Evolutionary conservation across 2,329 filamentous ascomycete genomes (phyloP).

Genomic region (Ophiostoma ulmi): DNA sequence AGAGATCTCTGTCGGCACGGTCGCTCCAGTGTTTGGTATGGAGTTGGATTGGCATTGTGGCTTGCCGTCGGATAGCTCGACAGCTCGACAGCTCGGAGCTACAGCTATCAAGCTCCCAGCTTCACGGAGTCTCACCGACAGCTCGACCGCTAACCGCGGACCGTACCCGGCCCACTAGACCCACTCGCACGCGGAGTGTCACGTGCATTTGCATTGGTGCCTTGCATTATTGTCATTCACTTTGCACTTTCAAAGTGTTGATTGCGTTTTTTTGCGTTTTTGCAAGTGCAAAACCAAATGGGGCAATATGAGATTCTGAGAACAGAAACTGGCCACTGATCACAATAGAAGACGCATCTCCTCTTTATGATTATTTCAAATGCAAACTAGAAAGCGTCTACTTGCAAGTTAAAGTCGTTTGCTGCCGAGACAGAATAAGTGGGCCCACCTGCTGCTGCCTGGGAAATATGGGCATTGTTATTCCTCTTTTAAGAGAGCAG

Average conservation of each 20-base stretch:
- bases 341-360: not conserved
- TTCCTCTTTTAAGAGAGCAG: not conserved
- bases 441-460: slow-evolving; percentile 13
- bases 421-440: slow-evolving; percentile 16
- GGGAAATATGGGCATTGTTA: not conserved
- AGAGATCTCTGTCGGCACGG: slow-evolving; percentile 57
- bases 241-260: not conserved
- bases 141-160: not conserved
- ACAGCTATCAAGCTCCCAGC: too few species aligned
- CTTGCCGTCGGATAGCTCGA: not conserved
- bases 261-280: too few species aligned
- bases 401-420: not conserved
- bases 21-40: slow-evolving; percentile 55
- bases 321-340: too few species aligned
- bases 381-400: not conserved
- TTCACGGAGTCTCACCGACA: not conserved
- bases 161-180: not conserved
- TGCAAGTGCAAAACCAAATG: too few species aligned
- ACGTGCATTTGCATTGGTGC: not conserved
- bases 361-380: not conserved
- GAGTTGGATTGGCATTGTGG: not conserved
- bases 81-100: not conserved
- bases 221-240: not conserved
- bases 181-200: not conserved
- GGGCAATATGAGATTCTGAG: too few species aligned